A percentile compares a stretch with the other conserved stretches of the same genome.
Conservation (phyloP, 176 grass and related monocot species). For the Ensete glaucum region DNA sequence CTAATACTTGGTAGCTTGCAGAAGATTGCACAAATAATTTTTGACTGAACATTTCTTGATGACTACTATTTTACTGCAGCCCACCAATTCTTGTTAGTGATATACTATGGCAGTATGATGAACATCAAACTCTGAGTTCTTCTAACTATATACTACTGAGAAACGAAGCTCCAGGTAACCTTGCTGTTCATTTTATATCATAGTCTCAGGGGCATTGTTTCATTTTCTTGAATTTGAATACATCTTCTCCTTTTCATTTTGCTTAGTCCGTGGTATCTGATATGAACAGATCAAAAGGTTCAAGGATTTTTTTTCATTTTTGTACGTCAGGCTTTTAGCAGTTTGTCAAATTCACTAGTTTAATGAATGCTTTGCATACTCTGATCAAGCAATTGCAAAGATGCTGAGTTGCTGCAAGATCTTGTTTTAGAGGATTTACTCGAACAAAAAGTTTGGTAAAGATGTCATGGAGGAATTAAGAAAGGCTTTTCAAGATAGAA, state of each 20-base stretch:
- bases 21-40: neutral
- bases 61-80: constrained; percentile 39
- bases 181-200: neutral
- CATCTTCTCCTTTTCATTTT: neutral
- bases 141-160: constrained; percentile 45
- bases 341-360: neutral
- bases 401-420: too few relatives aligned
- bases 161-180: constrained; percentile 39
- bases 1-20: neutral
- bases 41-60: constrained; percentile 16
- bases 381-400: too few relatives aligned
- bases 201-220: neutral
- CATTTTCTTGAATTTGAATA: neutral
- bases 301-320: neutral
- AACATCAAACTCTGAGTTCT: constrained; percentile 25
- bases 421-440: too few relatives aligned
- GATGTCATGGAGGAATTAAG: too few relatives aligned
- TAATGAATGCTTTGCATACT: too few relatives aligned
- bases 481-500: too few relatives aligned
- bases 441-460: too few relatives aligned
- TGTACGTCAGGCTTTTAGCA: neutral
- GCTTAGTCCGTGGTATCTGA: neutral
- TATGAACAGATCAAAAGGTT: neutral
- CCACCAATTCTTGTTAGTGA: constrained; percentile 81
- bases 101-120: constrained; percentile 57